Conservation (phyloP, 768 basidiomycete genomes). For the Hygrocybe punicea region DNA sequence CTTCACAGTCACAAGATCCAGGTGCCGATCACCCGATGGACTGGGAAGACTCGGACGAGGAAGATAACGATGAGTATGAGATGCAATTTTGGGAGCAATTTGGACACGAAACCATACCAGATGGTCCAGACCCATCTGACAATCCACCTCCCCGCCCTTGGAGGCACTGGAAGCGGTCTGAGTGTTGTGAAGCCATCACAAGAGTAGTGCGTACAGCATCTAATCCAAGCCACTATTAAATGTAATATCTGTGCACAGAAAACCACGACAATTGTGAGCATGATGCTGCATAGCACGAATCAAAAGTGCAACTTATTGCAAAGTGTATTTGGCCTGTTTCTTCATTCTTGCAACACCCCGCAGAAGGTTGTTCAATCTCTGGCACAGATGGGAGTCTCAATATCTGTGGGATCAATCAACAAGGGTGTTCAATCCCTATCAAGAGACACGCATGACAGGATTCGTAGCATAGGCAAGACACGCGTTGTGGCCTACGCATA, state of each 20-base stretch:
- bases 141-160: not conserved
- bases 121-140: not conserved
- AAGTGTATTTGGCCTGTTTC: constrained; percentile 6
- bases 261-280: not conserved
- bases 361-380: constrained; percentile 28
- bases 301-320: constrained; percentile 2
- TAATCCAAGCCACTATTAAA: not conserved
- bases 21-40: not conserved
- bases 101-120: not conserved
- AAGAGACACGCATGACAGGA: constrained; percentile 11
- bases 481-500: constrained; percentile 33
- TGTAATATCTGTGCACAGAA: not conserved
- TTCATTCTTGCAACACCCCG: constrained; percentile 25
- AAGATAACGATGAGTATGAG: not conserved
- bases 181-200: not conserved
- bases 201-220: not conserved
- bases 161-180: not conserved
- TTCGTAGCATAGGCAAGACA: constrained; percentile 22
- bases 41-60: not conserved
- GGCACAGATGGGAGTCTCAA: constrained; percentile 28
- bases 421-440: constrained; percentile 24
- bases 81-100: not conserved
- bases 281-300: constrained; percentile 6
- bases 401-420: constrained; percentile 26
- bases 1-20: not conserved